phyloP scores from a whole-genome alignment of 768 basidiomycete genomes.

The Leccinum barrowsii region DNA sequence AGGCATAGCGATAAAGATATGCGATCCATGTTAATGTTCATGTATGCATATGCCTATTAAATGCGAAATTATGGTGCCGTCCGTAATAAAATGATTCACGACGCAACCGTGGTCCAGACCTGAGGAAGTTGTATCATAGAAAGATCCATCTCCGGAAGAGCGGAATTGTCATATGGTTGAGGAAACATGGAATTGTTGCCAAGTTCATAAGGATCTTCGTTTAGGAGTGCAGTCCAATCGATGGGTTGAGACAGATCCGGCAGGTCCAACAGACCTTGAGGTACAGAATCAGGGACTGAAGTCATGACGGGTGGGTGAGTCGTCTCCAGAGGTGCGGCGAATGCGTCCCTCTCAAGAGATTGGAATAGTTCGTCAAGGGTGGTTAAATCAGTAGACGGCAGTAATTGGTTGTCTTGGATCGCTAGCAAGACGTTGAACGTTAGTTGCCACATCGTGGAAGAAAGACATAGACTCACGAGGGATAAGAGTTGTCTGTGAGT shows the following conservation, averaged over 20 bases:
- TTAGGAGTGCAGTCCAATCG: constrained; percentile 14
- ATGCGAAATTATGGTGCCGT: background rate
- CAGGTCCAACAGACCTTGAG: background rate
- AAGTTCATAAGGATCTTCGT: background rate
- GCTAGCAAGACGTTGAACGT: background rate
- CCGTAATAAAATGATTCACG: background rate
- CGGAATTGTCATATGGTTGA: background rate
- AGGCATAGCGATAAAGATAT: background rate
- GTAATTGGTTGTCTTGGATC: background rate
- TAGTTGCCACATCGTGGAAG: background rate
- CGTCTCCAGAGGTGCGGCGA: background rate
- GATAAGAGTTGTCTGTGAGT: background rate
- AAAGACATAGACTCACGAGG: constrained; percentile 1
- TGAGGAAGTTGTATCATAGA: constrained; percentile 8
- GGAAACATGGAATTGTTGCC: background rate
- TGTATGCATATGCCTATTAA: background rate
- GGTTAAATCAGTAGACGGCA: background rate
- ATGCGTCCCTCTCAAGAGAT: background rate
- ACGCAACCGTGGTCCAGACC: background rate
- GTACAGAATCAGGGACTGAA: background rate
- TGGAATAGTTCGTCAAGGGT: constrained; percentile 2
- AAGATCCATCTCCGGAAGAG: constrained; percentile 5
- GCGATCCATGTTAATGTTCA: background rate
- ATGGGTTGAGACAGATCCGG: constrained; percentile 1
- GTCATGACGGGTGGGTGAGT: background rate